These are phyloP conservation scores for Erysiphe neolycopersici DNA, from an alignment of 2,329 filamentous ascomycete species.

Conservation along the genomic window DNA sequence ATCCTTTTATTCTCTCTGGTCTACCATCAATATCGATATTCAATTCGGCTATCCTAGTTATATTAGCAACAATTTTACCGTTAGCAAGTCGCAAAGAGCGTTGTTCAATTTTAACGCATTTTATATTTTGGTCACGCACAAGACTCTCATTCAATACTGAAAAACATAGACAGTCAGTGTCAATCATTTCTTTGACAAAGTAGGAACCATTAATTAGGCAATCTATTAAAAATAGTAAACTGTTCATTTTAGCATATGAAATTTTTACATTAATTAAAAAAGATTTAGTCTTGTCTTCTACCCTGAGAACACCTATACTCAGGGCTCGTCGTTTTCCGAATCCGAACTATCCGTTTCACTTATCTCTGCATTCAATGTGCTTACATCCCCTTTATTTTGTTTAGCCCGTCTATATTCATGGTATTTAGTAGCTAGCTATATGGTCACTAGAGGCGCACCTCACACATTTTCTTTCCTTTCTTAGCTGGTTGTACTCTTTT, in stretches of 20 bases:
- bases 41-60: neutral
- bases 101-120: neutral
- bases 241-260: neutral
- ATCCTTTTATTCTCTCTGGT: neutral
- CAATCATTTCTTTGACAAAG: neutral
- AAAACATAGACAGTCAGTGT: neutral
- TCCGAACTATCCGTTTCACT: neutral
- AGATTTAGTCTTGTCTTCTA: neutral
- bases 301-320: neutral
- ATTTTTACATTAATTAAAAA: neutral
- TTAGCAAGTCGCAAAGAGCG: neutral
- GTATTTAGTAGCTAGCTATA: neutral
- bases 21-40: neutral
- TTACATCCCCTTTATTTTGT: neutral
- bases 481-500: neutral
- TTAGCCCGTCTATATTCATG: neutral
- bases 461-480: neutral
- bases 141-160: neutral
- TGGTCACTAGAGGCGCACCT: neutral
- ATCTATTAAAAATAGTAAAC: neutral
- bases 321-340: neutral
- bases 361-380: neutral
- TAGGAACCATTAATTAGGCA: neutral
- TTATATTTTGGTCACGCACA: slow-evolving; percentile 1
- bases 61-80: neutral